Evolutionary conservation across 2,329 filamentous ascomycete genomes (phyloP), one percentile per base, ranked within the genome.

Genomic region (Sordariomycetes sp.): DNA sequence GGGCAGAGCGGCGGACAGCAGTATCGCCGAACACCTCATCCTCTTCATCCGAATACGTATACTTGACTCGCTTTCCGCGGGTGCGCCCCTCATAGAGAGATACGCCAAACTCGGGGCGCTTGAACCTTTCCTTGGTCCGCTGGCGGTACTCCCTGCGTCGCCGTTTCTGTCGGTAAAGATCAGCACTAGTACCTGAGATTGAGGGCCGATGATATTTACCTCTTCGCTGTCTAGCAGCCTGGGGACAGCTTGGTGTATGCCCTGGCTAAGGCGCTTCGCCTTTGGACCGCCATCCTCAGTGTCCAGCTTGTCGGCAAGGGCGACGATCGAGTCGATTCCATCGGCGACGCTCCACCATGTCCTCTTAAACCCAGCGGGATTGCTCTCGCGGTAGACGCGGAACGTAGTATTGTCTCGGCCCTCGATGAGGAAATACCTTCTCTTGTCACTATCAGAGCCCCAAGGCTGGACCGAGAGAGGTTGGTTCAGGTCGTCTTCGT

Each of bases 71-170:
- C 76, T 99, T 97, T 58, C 94, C 94, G 59, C 94, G 84, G 5
- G 95, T 99, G 56, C 94, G 89, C 54, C 94, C 94, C 73, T 99
- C 94, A 69, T 99, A 99, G 59, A 95, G 76, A 1, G 91, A 96
- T 67, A 92, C 95, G 4, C 90, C 90, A 10, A 87, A 86, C 64
- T 96, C 91, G 6, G 90, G 90, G 5, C 90, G 83, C 62, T 87
- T 81, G 72, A 97, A 97, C 59, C 88, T 86, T 60, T 92, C 89
- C 66, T 92, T 92, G 61, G 89, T 89, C 64, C 84, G 79, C 67
- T 89, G 82, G 17, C 94, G 86, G 66, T 99, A 97, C 65, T 99
- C 94, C 59, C 94, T 87, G 52, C 91, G 87, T 70, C 86, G 90
- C 57, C 94, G 89, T 80, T 96, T 97, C 88, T 92, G 62, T 25